Percentiles rank a stretch among this genome's conserved stretches.
phyloP scores from a whole-genome alignment of 495 filamentous ascomycete genomes.

The Amniculicola lignicola region DNA sequence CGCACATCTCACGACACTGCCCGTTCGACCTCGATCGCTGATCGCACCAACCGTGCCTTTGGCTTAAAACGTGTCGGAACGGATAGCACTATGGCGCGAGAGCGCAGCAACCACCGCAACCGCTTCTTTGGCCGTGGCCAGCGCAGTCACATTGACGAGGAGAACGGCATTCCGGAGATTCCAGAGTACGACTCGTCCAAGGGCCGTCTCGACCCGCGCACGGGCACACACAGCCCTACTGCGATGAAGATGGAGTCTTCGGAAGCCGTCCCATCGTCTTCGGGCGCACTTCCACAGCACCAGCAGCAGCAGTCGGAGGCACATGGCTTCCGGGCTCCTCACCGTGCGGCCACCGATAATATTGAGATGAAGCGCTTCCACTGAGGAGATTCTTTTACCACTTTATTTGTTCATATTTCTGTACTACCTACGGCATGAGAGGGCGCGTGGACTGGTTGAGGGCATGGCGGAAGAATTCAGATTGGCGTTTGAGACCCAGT shows the following conservation, averaged over 20 bases:
- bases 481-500: conserved; percentile 18
- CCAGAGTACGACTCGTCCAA: conserved; percentile 31
- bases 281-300: conserved; percentile 14
- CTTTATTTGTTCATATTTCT: conserved; percentile 9
- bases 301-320: conserved; percentile 1
- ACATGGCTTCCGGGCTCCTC: conserved; percentile 6
- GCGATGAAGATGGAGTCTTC: conserved; percentile 34
- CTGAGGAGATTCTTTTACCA: neutral
- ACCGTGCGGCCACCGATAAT: conserved; percentile 35
- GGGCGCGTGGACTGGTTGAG: neutral
- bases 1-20: conserved; percentile 31
- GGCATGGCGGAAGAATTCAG: conserved; percentile 1
- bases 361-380: conserved; percentile 38
- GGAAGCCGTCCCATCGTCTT: conserved; percentile 14
- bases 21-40: conserved; percentile 33
- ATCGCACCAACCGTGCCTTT: conserved; percentile 7
- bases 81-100: conserved; percentile 22
- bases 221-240: conserved; percentile 34
- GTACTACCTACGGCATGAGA: conserved; percentile 9
- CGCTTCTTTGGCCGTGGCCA: conserved; percentile 41
- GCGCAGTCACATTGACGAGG: conserved; percentile 34
- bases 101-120: conserved; percentile 38
- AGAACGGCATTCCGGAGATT: conserved; percentile 40
- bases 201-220: conserved; percentile 36
- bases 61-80: conserved; percentile 35